phyloP scores from a whole-genome alignment of 2,329 filamentous ascomycete genomes.

The Sporothrix euskadiensis region DNA sequence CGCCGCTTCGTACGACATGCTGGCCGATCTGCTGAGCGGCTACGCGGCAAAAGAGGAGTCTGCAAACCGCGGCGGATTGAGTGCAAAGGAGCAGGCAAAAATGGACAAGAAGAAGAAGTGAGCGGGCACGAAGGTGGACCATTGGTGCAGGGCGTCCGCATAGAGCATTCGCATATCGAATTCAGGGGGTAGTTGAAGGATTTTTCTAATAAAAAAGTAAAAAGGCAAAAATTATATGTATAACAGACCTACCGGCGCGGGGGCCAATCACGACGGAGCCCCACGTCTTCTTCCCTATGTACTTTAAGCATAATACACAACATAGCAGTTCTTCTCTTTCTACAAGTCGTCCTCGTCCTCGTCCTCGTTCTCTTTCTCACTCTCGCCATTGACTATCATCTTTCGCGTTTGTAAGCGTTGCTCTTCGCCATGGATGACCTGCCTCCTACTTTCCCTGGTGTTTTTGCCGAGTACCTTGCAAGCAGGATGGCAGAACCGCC shows the following conservation, averaged over 20 bases:
- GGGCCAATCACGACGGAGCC: neutral
- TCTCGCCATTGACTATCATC: neutral
- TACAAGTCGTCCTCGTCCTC: neutral
- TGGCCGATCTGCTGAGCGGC: slow-evolving; percentile 55
- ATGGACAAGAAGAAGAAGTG: slow-evolving; percentile 47
- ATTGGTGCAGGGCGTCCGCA: neutral
- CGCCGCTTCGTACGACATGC: slow-evolving; percentile 40
- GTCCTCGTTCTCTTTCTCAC: neutral
- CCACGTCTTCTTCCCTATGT: slow-evolving; percentile 33
- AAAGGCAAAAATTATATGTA: slow-evolving; percentile 16
- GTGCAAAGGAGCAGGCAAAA: slow-evolving; percentile 43
- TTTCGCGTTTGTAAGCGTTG: neutral
- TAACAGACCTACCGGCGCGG: neutral
- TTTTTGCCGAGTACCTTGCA: neutral
- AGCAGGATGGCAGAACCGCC: neutral
- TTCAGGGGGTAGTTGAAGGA: neutral
- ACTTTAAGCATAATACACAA: slow-evolving; percentile 33
- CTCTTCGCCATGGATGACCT: neutral
- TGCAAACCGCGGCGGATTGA: slow-evolving; percentile 44
- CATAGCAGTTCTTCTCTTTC: neutral
- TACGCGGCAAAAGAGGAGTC: slow-evolving; percentile 49
- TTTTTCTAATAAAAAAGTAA: neutral
- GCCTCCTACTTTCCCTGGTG: neutral
- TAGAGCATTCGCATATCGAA: neutral
- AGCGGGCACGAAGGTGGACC: neutral